A percentile compares a stretch with the other conserved stretches of the same genome.
phyloP scores from a whole-genome alignment of 805 yeast species.

The Jamesozyma gamospora region DNA sequence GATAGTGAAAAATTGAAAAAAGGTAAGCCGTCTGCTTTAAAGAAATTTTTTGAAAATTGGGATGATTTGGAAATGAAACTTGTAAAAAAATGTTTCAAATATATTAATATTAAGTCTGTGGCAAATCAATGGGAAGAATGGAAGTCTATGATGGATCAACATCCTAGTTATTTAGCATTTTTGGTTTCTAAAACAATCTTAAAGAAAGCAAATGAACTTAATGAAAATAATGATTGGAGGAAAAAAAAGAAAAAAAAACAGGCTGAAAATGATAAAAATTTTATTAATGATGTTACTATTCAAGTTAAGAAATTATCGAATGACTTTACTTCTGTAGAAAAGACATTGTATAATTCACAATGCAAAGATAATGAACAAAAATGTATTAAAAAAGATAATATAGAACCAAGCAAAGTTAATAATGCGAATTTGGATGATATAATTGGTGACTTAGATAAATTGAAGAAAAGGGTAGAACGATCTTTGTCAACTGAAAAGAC shows the following conservation, averaged over 20 bases:
- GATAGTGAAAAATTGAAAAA: not conserved
- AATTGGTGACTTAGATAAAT: conserved; percentile 22
- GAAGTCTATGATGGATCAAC: conserved; percentile 6
- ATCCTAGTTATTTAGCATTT: conserved; percentile 9
- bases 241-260: conserved; percentile 14
- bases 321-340: not conserved
- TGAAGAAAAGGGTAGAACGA: conserved; percentile 20
- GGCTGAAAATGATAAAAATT: conserved; percentile 5
- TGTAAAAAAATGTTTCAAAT: conserved; percentile 7
- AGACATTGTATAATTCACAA: conserved; percentile 1
- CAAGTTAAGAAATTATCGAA: not conserved
- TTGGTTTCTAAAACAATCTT: not conserved
- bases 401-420: not conserved
- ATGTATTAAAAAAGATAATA: not conserved
- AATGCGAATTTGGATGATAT: conserved; percentile 12
- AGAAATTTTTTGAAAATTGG: conserved; percentile 10
- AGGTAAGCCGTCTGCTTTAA: not conserved
- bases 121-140: conserved; percentile 11
- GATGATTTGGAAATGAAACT: conserved; percentile 8
- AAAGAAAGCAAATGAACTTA: conserved; percentile 1
- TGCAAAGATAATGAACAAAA: not conserved
- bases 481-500: not conserved
- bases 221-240: conserved; percentile 10
- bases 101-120: conserved; percentile 9
- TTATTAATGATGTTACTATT: conserved; percentile 1